phyloP scores from a whole-genome alignment of 805 yeast species.

The Barnettozyma populi region DNA sequence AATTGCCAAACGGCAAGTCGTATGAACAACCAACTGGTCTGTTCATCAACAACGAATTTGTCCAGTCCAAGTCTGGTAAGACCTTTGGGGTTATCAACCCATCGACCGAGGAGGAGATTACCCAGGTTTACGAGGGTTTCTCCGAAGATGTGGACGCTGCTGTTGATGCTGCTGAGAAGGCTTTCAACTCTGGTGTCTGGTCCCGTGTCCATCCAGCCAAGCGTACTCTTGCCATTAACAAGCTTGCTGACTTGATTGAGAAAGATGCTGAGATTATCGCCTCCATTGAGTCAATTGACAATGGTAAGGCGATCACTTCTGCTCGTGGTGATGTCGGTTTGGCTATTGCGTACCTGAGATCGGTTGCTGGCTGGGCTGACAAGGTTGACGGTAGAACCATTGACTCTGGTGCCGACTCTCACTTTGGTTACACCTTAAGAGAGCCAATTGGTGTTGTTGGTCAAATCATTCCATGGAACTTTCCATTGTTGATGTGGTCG shows the following conservation, averaged over 20 bases:
- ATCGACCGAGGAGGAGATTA: conserved; percentile 12
- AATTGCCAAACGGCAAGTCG: conserved; percentile 11
- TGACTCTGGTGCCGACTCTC: conserved; percentile 6
- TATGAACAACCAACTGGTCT: conserved; percentile 14
- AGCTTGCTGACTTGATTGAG: conserved; percentile 11
- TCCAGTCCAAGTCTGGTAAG: conserved; percentile 9
- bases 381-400: conserved; percentile 15
- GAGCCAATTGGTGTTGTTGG: conserved; percentile 16
- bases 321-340: conserved; percentile 14
- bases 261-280: conserved; percentile 10
- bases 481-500: conserved; percentile 14
- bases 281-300: conserved; percentile 10
- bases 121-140: conserved; percentile 10
- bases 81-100: conserved; percentile 12
- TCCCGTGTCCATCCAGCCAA: conserved; percentile 9
- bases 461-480: conserved; percentile 14
- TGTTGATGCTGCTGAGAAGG: conserved; percentile 12
- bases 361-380: conserved; percentile 15
- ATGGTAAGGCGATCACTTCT: conserved; percentile 12
- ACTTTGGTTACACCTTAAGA: conserved; percentile 11
- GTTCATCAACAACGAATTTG: conserved; percentile 13
- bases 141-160: conserved; percentile 10
- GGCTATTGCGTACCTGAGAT: conserved; percentile 12
- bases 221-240: conserved; percentile 12
- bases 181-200: conserved; percentile 12